Conservation (phyloP, 495 filamentous ascomycete species). For the Gamarada debralockiae region DNA sequence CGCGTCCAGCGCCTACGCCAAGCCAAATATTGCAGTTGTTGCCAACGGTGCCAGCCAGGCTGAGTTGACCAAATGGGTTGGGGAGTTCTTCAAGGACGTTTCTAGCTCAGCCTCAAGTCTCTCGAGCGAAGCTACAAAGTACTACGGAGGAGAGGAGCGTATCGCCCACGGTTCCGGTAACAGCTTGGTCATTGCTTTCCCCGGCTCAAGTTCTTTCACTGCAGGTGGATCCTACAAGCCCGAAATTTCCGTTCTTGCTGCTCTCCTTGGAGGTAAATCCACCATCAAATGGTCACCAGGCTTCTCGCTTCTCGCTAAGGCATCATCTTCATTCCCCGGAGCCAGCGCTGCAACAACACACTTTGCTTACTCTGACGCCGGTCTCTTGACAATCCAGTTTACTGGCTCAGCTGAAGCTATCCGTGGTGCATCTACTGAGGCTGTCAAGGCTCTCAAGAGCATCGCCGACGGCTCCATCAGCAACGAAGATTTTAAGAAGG, state of each 20-base stretch:
- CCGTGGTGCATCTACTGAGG: slow-evolving; percentile 49
- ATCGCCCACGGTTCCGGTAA: slow-evolving; percentile 70
- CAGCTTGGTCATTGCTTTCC: slow-evolving; percentile 85
- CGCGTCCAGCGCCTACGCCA: slow-evolving; percentile 73
- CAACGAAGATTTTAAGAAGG: slow-evolving; percentile 87
- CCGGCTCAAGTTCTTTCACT: slow-evolving; percentile 73
- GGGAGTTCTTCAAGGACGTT: slow-evolving; percentile 75
- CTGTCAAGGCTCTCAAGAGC: slow-evolving; percentile 77
- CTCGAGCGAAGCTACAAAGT: slow-evolving; percentile 58
- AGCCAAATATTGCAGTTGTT: slow-evolving; percentile 86
- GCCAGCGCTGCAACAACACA: slow-evolving; percentile 66
- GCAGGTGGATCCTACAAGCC: slow-evolving; percentile 73
- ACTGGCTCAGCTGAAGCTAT: slow-evolving; percentile 67
- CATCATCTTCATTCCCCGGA: slow-evolving; percentile 59
- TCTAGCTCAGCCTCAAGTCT: slow-evolving; percentile 30
- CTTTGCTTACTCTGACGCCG: slow-evolving; percentile 88
- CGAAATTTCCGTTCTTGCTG: slow-evolving; percentile 82
- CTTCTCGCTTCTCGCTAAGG: slow-evolving; percentile 84
- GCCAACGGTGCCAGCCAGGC: slow-evolving; percentile 77
- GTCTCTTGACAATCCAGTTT: slow-evolving; percentile 79
- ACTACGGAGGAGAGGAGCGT: slow-evolving; percentile 92
- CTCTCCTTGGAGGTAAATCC: slow-evolving; percentile 85
- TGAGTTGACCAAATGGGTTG: slow-evolving; percentile 85
- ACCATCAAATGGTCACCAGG: slow-evolving; percentile 94
- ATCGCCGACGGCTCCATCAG: slow-evolving; percentile 68